Base-by-base conservation (phyloP, 2,329 filamentous ascomycete species). In the Fusarium praegraminearum region DNA sequence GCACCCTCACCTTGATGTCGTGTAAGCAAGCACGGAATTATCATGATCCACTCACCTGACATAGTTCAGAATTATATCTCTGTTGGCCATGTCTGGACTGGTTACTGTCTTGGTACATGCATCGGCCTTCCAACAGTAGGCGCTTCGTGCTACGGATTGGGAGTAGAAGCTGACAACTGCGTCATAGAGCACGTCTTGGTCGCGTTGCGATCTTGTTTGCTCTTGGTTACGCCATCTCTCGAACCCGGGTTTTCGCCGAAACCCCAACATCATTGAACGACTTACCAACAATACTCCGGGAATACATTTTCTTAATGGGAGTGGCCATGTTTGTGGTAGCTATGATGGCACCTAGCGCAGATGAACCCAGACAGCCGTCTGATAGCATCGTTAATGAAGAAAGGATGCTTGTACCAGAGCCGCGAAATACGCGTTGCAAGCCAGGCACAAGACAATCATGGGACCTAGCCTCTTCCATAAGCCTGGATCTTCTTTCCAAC, bases 61-160 rank as follows among this genome's bases (percentile, higher is more conserved):
- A 24, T 30, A 20, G n/a, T 33, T 18, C 26, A 74, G 72, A 13
- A 56, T 61, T 28, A 13, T 62, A 12, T 57, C 47, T 26, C 47
- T 73, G 26, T 18, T 73, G 45, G n/a, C 36, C 12, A 46, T 73
- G 22, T 67, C 60, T 28, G 68, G 65, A 18, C 44, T 54, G 32
- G 51, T 67, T 33, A 57, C 60, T 28, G 24, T 52, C n/a, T 52
- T 74, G 22, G 43, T 47, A 35, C 56, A 71, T 55, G 59, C 45
- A 40, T 38, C 52, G 20, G 36, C 62, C 7, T 66, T 74, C 28
- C 53, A 67, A 62, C 62, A 65, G 72, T 74, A 74, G 57, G 61
- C 41, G 33, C 22, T 32, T 59, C 41, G 22, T 24, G 28, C n/a
- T 50, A 18, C 40, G 33, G 24, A 36, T 49, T 38, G 45, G 36